Percentiles rank a stretch among this genome's conserved stretches.
Conservation (phyloP, 2,329 filamentous ascomycete genomes). For the Cladosporium sp. region DNA sequence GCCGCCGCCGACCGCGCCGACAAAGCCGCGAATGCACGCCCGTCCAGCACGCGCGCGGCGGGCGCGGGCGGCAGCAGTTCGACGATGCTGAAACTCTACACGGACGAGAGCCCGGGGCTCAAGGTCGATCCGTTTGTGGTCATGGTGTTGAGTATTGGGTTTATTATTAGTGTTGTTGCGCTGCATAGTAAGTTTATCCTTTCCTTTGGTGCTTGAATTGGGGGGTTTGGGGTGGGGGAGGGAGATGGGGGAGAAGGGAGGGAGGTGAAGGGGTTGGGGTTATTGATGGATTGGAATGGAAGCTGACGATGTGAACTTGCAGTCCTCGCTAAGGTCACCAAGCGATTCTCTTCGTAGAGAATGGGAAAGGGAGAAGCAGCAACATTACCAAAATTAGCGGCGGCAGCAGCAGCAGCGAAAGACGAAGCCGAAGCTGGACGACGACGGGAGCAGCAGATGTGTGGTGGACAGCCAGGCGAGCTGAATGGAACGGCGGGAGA, state of each 20-base stretch:
- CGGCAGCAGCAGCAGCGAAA: too few relatives aligned
- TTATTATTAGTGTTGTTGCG: conserved; percentile 98
- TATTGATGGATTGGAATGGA: background rate
- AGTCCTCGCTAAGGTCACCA: conserved; percentile 96
- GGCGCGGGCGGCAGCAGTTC: conserved; percentile 94
- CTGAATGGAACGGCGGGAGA: too few relatives aligned
- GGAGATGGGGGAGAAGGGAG: too few relatives aligned
- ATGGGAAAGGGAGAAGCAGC: background rate
- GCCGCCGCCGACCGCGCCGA: conserved; percentile 97
- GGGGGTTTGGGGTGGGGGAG: background rate
- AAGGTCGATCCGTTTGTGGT: conserved; percentile 99
- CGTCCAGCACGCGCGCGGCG: conserved; percentile 86
- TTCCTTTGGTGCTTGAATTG: background rate
- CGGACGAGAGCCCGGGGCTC: conserved; percentile 92
- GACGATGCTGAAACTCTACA: conserved; percentile 99
- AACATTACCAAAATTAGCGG: too few relatives aligned
- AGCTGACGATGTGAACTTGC: conserved; percentile 13
- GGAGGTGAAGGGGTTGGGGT: too few relatives aligned
- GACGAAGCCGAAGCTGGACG: too few relatives aligned
- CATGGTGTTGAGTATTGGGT: conserved; percentile 90
- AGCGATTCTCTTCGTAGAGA: conserved; percentile 66
- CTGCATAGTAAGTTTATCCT: conserved; percentile 75
- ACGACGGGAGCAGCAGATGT: too few relatives aligned
- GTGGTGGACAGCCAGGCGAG: too few relatives aligned
- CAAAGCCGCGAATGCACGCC: conserved; percentile 89